A percentile compares a stretch with the other conserved stretches of the same genome.
Conservation (phyloP, 257 asterid species). For the Nicotiana undulata region DNA sequence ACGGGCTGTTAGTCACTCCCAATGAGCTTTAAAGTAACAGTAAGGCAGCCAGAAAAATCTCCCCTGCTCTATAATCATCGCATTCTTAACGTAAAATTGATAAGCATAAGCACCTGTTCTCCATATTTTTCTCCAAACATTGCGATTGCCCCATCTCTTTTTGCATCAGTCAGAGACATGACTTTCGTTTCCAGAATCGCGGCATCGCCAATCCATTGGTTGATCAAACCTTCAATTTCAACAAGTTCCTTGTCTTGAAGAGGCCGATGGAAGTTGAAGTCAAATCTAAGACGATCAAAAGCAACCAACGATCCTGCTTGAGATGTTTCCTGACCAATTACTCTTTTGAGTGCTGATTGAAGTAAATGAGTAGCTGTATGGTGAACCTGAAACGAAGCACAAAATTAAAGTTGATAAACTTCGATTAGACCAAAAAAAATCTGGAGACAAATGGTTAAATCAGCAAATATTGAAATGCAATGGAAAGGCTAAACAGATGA, state of each 20-base stretch:
- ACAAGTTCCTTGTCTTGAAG: slow-evolving; percentile 57
- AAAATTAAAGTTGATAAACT: neutral
- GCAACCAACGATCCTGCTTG: slow-evolving; percentile 97
- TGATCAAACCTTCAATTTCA: slow-evolving; percentile 72
- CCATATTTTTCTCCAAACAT: slow-evolving; percentile 99
- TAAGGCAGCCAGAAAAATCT: neutral
- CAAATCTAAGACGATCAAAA: slow-evolving; percentile 88
- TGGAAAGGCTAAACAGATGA: neutral
- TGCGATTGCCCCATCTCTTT: slow-evolving; percentile 88
- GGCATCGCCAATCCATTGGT: slow-evolving; percentile 86
- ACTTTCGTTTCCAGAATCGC: slow-evolving; percentile 62
- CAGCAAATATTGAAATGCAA: slow-evolving; percentile 6
- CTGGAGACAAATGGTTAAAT: neutral
- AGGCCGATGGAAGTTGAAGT: slow-evolving; percentile 83
- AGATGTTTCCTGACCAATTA: slow-evolving; percentile 83
- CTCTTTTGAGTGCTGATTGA: slow-evolving; percentile 87
- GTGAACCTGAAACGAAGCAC: slow-evolving; percentile 54
- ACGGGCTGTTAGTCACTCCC: neutral
- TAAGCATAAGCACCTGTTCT: slow-evolving; percentile 47
- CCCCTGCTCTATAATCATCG: neutral
- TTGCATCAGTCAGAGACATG: slow-evolving; percentile 76
- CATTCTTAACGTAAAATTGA: neutral
- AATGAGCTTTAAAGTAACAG: neutral
- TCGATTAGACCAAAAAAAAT: neutral
- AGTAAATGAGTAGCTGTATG: slow-evolving; percentile 96